Base-by-base conservation (phyloP, 2,329 filamentous ascomycete species). In the Trichoderma sp. region DNA sequence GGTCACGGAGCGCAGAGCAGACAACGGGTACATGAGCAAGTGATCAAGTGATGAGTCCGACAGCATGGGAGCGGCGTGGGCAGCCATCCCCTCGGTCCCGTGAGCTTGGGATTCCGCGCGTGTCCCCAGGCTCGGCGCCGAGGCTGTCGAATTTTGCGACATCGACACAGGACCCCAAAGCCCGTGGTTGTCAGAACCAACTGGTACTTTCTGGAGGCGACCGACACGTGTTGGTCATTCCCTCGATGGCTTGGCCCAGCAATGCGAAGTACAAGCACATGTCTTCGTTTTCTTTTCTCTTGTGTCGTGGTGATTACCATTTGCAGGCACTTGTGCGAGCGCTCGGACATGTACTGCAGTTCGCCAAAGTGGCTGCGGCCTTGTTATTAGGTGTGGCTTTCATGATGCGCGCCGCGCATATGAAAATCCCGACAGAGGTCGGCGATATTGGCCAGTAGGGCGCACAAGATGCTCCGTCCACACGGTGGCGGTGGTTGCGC, bases 1-100 rank as follows among this genome's bases (percentile, higher is more conserved):
- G 59, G 39, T 24, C 48, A 44, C 41, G 26, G 48, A 62, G 48
- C 48, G 52, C 47, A 30, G 59, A 44, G 59, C 26, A 62, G 5
- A 30, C 19, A 28, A 51, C 59, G 10, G 34, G 24, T 48, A 62
- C 45, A 62, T 62, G 59, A 52, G 24, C 58, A 61, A 61, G 12
- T 52, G 47, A 30, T 28, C 47, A 61, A 52, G 48, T 60, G 57
- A 51, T 15, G 19, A 50, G 58, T 34, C 58, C 39, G 39, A 52
- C 15, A 52, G 30, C 39, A 12, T 61, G 58, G 58, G 43, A 52
- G 34, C 58, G 58, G 45, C 47, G 24, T 30, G 48, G 48, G 48
- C 45, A n/a, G 47, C 12, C 45, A 34, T 24, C 47, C 26, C 9
- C 50, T 34, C 17, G n/a, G 50, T 55, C 59, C 59, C 59, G 59